Evolutionary conservation across 1,139 yeast species (phyloP).

Genomic region (Williopsis jadinii): DNA sequence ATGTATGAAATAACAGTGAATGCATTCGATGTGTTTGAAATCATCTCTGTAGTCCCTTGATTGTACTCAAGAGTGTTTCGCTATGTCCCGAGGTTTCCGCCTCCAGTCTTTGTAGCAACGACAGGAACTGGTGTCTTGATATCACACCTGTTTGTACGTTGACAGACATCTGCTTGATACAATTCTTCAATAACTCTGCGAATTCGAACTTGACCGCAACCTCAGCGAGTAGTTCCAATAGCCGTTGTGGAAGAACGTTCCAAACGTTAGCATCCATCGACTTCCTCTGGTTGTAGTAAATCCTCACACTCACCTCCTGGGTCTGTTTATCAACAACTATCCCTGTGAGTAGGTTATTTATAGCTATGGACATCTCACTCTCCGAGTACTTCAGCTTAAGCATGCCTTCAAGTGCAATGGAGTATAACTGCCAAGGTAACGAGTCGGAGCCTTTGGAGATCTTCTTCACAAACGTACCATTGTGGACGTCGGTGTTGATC

Average conservation of each 20-base stretch:
- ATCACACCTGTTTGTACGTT: too few species aligned
- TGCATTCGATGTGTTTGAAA: too few species aligned
- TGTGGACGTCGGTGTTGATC: slow-evolving; percentile 4
- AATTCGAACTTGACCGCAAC: slow-evolving; percentile 7
- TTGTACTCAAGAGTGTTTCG: too few species aligned
- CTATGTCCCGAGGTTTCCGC: too few species aligned
- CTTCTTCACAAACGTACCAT: slow-evolving; percentile 6
- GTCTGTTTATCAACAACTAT: slow-evolving; percentile 1
- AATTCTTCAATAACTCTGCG: slow-evolving; percentile 4
- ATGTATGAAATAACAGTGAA: too few species aligned
- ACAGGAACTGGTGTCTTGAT: too few species aligned
- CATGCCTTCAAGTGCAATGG: slow-evolving; percentile 12
- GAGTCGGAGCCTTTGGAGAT: slow-evolving; percentile 3
- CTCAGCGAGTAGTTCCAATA: slow-evolving; percentile 7
- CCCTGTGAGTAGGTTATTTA: slow-evolving; percentile 10
- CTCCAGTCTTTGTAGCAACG: neutral
- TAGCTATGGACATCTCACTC: slow-evolving; percentile 6
- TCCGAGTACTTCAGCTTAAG: slow-evolving; percentile 4
- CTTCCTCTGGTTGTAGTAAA: neutral
- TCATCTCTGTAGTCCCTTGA: too few species aligned
- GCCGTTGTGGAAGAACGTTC: slow-evolving; percentile 6
- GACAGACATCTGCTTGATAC: slow-evolving; percentile 1
- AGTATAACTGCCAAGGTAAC: slow-evolving; percentile 3
- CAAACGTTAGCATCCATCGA: slow-evolving; percentile 2
- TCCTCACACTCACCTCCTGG: neutral